phyloP scores from a whole-genome alignment of 306 rosid species.

The Corylus americana region DNA sequence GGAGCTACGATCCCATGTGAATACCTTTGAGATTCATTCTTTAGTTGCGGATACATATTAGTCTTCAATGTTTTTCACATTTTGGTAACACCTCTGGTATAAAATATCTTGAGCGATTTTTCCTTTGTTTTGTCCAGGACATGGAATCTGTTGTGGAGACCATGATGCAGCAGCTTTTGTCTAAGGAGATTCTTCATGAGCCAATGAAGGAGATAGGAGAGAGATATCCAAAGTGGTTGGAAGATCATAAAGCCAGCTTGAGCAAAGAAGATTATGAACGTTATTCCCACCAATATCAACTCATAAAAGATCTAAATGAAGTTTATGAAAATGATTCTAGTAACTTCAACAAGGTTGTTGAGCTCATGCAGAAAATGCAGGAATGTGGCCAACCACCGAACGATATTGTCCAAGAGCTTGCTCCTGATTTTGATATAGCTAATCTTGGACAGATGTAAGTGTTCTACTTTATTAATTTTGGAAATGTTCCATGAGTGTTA shows the following conservation, averaged over 20 bases:
- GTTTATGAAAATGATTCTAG: constrained; percentile 75
- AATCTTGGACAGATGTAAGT: constrained; percentile 89
- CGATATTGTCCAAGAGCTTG: constrained; percentile 81
- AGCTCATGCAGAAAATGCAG: constrained; percentile 99
- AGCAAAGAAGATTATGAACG: constrained; percentile 77
- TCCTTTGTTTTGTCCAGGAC: constrained; percentile 44
- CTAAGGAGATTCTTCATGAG: constrained; percentile 94
- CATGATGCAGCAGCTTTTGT: constrained; percentile 94
- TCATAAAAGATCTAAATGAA: constrained; percentile 69
- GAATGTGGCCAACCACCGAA: constrained; percentile 97
- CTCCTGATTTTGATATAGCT: constrained; percentile 80
- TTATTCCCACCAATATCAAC: constrained; percentile 57
- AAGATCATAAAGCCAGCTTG: constrained; percentile 74
- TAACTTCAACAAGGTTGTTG: constrained; percentile 77
- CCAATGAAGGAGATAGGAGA: constrained; percentile 98
- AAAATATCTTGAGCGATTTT: constrained; percentile 12
- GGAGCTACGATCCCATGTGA: too few relatives aligned
- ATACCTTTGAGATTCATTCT: not conserved
- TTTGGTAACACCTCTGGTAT: not conserved
- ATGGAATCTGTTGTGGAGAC: constrained; percentile 90
- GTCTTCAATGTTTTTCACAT: not conserved
- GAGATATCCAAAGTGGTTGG: constrained; percentile 95
- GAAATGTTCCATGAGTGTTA: not conserved
- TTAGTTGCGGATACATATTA: not conserved
- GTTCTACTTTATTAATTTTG: not conserved